Percentiles rank a stretch among this genome's conserved stretches.
Evolutionary conservation across 2,329 filamentous ascomycete genomes (phyloP).

Genomic region (Botrytis byssoidea): DNA sequence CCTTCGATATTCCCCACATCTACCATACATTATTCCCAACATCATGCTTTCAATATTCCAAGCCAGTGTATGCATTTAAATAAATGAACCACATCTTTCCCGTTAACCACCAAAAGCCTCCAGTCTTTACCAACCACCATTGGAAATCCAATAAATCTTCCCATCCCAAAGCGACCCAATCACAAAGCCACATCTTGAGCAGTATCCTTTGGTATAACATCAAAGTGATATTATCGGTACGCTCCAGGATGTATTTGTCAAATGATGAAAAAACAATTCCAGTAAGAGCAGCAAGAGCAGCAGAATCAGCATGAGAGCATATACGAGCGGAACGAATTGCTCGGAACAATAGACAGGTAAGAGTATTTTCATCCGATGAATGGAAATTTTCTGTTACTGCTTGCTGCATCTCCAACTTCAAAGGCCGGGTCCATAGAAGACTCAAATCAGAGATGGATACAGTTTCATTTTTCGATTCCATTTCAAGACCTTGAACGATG

Average conservation of each 20-base stretch:
- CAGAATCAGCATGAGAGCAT: neutral
- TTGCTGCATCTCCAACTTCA: neutral
- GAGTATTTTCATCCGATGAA: neutral
- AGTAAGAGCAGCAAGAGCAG: neutral
- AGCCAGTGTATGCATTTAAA: neutral
- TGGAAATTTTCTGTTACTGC: neutral
- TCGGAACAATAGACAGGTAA: neutral
- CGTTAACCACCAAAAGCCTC: constrained; percentile 3
- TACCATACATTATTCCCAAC: neutral
- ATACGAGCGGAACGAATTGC: neutral
- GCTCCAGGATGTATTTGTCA: neutral
- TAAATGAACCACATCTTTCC: neutral
- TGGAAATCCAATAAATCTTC: constrained; percentile 12
- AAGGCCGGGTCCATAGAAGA: neutral
- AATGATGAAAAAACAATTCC: neutral
- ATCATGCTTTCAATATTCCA: neutral
- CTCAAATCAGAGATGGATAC: neutral
- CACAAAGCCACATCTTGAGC: constrained; percentile 9
- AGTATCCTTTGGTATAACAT: neutral
- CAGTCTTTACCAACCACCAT: neutral
- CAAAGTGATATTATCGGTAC: neutral
- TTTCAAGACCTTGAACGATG: neutral
- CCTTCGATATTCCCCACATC: neutral
- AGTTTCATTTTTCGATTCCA: constrained; percentile 8
- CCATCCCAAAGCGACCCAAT: constrained; percentile 16